Evolutionary conservation across 164 flowering plant genomes (phyloP).

Genomic region (Vitis labrusca): DNA sequence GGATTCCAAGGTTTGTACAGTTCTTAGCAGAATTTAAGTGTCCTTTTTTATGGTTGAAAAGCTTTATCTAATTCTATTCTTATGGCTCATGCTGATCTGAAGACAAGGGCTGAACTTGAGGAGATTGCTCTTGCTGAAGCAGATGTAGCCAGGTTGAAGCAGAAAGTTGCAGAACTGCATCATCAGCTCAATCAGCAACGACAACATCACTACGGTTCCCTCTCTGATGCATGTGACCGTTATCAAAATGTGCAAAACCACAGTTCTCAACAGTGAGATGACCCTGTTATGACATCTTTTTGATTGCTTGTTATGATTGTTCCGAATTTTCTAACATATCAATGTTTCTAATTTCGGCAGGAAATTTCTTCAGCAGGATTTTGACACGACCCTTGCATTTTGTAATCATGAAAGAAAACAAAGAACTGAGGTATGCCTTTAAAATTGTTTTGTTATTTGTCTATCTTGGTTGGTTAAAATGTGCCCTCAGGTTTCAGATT

Average conservation of each 20-base stretch:
- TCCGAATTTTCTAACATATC: not conserved
- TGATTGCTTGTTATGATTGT: not conserved
- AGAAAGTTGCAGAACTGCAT: constrained; percentile 96
- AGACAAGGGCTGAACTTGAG: constrained; percentile 99
- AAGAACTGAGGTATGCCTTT: constrained; percentile 65
- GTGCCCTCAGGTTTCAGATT: too few species aligned
- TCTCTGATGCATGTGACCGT: constrained; percentile 73
- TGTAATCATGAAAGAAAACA: constrained; percentile 85
- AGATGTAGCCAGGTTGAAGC: constrained; percentile 96
- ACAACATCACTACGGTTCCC: constrained; percentile 85
- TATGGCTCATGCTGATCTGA: constrained; percentile 24
- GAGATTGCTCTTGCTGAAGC: constrained; percentile 99
- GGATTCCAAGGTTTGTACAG: constrained; percentile 85
- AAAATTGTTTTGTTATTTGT: not conserved
- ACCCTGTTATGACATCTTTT: not conserved
- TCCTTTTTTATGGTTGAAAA: not conserved
- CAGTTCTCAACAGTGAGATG: constrained; percentile 70
- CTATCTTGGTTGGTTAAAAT: not conserved
- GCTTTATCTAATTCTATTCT: constrained; percentile 4
- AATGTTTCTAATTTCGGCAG: constrained; percentile 39
- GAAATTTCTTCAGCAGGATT: constrained; percentile 87
- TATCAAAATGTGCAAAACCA: constrained; percentile 62
- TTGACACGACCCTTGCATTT: constrained; percentile 81
- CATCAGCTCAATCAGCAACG: constrained; percentile 96
- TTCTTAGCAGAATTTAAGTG: not conserved